Percentiles rank a stretch among this genome's conserved stretches.
phyloP scores from a whole-genome alignment of 257 asterid genomes.

The Echites panduratus region DNA sequence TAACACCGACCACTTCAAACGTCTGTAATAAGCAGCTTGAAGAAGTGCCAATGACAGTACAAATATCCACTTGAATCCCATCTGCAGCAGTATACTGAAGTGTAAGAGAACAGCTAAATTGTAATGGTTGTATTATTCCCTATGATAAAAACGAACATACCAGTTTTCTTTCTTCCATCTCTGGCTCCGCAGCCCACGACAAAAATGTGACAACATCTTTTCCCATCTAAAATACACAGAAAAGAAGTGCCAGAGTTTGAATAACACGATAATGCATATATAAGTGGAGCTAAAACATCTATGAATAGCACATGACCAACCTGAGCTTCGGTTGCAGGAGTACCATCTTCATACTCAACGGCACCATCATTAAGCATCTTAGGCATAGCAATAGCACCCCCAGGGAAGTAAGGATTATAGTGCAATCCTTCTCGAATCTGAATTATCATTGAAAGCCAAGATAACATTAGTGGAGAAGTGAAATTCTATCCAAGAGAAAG shows the following conservation, averaged over 20 bases:
- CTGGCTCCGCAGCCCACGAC: constrained; percentile 85
- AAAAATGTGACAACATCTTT: constrained; percentile 65
- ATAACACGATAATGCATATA: neutral
- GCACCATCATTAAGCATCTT: constrained; percentile 85
- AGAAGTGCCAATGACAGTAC: constrained; percentile 72
- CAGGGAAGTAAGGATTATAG: constrained; percentile 79
- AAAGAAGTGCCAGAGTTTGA: constrained; percentile 1
- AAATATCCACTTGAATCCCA: constrained; percentile 85
- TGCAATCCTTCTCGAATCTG: constrained; percentile 81
- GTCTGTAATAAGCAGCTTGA: constrained; percentile 75
- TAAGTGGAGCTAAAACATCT: neutral
- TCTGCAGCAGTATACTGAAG: constrained; percentile 27
- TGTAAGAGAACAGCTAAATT: neutral
- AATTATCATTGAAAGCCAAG: neutral
- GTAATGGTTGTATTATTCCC: neutral
- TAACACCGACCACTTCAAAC: constrained; percentile 68
- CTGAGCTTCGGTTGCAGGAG: constrained; percentile 83
- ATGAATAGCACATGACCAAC: constrained; percentile 15
- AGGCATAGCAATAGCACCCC: constrained; percentile 88
- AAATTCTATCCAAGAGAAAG: neutral
- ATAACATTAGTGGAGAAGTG: neutral
- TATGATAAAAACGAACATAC: constrained; percentile 25
- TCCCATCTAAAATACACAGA: constrained; percentile 53
- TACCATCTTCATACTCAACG: constrained; percentile 75
- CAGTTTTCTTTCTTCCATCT: constrained; percentile 85